Base-by-base conservation (phyloP, 441 rosid genomes). In the Euphorbia celastroides region DNA sequence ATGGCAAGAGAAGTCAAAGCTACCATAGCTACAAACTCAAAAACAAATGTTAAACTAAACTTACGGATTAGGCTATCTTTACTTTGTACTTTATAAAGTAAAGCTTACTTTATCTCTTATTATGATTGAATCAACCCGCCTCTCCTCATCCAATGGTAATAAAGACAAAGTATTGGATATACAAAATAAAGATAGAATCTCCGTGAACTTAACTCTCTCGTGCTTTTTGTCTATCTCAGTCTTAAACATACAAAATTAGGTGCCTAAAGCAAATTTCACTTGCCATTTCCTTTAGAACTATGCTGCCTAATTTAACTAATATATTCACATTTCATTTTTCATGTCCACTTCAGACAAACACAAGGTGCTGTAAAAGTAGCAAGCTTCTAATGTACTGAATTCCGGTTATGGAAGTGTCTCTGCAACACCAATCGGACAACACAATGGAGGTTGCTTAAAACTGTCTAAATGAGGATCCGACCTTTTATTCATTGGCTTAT, bases 371-470 rank as follows among this genome's bases (percentile, higher is more conserved):
- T 72, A 57, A 13, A 25, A 61, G 56, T 75, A 62, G 65, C 56
- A n/a, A n/a, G 54, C 6, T 11, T 63, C 60, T 64, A 36, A 14
- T 26, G 38, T 38, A 65, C 8, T 20, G 7, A 25, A 32, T 19
- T 28, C 8, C n/a, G n/a, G 63, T 74, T 75, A 74, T 73, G 72
- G 75, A 70, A 60, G 57, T 16, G 72, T 77, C 73, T 79, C 80
- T 0, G 79, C 70, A 75, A 74, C 60, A 63, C 74, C 65, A 59
- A 81, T 61, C 11, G 84, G 71, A 56, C 76, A 64, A 17, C 74
- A 73, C 69, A 73, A 62, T 36, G 73, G 61, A 70, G 81, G 67
- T 57, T 74, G 84, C 74, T 83, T 82, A 64, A 68, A 80, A 69
- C 68, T 69, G 60, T 74, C 79, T 46, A 73, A 57, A n/a, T 58